phyloP scores from a whole-genome alignment of 108 stramenopile species.

The Mediolabrus comicus region DNA sequence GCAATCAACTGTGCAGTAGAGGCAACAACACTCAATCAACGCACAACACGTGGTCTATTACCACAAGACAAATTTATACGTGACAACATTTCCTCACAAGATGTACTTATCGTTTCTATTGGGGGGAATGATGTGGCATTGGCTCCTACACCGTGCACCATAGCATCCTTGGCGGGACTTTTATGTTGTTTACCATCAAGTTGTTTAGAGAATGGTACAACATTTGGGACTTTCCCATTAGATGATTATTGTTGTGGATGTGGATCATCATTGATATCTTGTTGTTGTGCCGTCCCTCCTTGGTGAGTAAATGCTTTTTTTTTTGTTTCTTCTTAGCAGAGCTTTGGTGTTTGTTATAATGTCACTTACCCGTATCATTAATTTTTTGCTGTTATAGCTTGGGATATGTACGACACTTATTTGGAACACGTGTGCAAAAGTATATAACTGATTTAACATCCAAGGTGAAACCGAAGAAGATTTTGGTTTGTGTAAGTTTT shows the following conservation, averaged over 20 bases:
- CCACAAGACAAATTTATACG: slow-evolving; percentile 81
- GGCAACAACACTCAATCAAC: slow-evolving; percentile 75
- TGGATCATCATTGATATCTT: slow-evolving; percentile 62
- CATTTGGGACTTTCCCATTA: slow-evolving; percentile 43
- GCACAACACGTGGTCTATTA: slow-evolving; percentile 44
- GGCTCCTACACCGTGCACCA: slow-evolving; percentile 74
- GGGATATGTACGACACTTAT: slow-evolving; percentile 83
- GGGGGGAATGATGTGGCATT: slow-evolving; percentile 91
- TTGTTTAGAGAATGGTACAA: slow-evolving; percentile 49
- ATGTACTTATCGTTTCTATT: slow-evolving; percentile 77
- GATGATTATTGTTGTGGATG: slow-evolving; percentile 82
- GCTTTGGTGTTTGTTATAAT: too few relatives aligned
- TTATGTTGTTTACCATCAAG: slow-evolving; percentile 50
- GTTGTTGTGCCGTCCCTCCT: slow-evolving; percentile 44
- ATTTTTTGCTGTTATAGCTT: too few relatives aligned
- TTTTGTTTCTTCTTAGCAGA: too few relatives aligned
- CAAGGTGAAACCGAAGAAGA: slow-evolving; percentile 76
- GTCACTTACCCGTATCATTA: too few relatives aligned
- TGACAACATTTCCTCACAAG: slow-evolving; percentile 67
- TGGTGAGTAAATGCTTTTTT: too few relatives aligned
- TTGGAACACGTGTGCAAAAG: slow-evolving; percentile 72
- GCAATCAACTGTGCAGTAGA: slow-evolving; percentile 85
- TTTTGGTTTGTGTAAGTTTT: slow-evolving; percentile 84
- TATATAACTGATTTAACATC: slow-evolving; percentile 71
- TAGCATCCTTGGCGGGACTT: slow-evolving; percentile 55